Conservation (phyloP, 202 grass and related monocot genomes). For the Panicum hallii region DNA sequence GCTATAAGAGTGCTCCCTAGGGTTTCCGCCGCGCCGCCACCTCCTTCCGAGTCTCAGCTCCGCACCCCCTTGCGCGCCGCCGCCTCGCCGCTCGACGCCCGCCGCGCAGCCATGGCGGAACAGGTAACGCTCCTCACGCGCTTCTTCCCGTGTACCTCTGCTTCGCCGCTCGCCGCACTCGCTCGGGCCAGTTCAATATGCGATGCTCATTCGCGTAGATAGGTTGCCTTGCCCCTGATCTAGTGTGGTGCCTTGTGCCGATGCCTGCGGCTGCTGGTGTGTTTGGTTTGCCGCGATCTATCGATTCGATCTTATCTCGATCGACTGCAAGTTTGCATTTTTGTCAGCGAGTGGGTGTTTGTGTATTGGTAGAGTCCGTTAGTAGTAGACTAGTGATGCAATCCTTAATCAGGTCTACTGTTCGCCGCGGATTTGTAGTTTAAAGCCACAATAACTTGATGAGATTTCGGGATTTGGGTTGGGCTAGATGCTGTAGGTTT, state of each 20-base stretch:
- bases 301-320: not conserved
- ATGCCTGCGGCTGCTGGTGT: not conserved
- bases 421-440: not conserved
- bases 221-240: not conserved
- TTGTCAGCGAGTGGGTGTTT: not conserved
- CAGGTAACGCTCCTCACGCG: conserved; percentile 48
- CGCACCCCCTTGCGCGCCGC: not conserved
- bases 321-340: not conserved
- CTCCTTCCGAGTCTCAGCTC: not conserved
- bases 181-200: not conserved
- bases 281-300: not conserved
- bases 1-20: conserved; percentile 51
- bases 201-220: not conserved
- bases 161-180: not conserved
- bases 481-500: not conserved
- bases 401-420: not conserved
- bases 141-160: not conserved
- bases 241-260: not conserved
- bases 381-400: not conserved
- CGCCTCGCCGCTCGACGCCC: conserved; percentile 16
- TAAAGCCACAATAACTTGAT: not conserved
- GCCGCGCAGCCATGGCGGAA: conserved; percentile 70
- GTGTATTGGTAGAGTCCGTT: not conserved
- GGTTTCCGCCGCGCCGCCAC: conserved; percentile 53
- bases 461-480: not conserved